Base-by-base conservation (phyloP, 2,329 filamentous ascomycete genomes). In the Knoxdaviesia capensis region DNA sequence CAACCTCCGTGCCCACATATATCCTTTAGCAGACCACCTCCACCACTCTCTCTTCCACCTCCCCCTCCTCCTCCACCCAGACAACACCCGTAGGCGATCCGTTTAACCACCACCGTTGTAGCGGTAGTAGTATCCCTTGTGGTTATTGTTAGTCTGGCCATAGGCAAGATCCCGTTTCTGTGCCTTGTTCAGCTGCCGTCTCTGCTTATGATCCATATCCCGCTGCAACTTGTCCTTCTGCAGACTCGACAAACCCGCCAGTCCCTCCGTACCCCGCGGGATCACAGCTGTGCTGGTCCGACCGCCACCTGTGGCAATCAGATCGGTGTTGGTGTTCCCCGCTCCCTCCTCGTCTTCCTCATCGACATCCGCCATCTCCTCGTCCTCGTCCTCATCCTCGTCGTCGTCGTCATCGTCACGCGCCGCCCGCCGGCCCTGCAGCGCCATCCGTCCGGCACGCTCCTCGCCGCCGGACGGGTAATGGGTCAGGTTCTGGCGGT, bases 401-500 rank as follows among this genome's bases (percentile, higher is more conserved):
- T 44, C 10, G 39, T 41, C 31, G 31, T 33, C 34, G 42, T 46
- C 40, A 42, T 34, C 30, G 44, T 41, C 8, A 40, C 45, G 7
- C 32, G 34, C 8, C 41, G 42, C 8, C 39, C 31, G 6, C 40
- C 32, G 6, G 40, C 20, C n/a, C 47, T 78, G 70, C 44, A 83
- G 71, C 5, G 74, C 69, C 45, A 78, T 65, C 50, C 74, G 76
- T 50, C 78, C 70, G 44, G 73, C 68, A 42, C 82, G 78, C 60
- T 94, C 20, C 20, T 20, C 86, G 45, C 81, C 80, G 0, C 77
- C 63, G 3, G 81, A 77, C 2, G 86, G 86, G 56, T 94, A 80
- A 57, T 75, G 82, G 59, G 80, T 77, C 37, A 98, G 67, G 60
- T 96, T 96, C 63, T 98, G 90, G 45, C 84, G 78, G 64, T 77